phyloP scores from a whole-genome alignment of 2,329 filamentous ascomycete species.

The Neonectria neomacrospora region DNA sequence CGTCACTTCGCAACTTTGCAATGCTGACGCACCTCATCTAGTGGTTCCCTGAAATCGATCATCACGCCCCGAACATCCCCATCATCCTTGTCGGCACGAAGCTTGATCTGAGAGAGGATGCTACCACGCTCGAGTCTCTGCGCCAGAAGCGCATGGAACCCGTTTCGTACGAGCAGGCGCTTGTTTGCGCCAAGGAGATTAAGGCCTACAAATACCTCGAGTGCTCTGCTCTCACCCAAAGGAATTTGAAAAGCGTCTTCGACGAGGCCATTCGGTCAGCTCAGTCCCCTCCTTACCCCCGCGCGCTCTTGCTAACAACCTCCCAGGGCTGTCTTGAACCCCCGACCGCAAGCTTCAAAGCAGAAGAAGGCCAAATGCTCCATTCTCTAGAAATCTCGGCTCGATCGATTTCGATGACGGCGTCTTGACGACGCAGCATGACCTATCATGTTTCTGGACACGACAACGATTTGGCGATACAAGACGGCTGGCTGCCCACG shows the following conservation, averaged over 20 bases:
- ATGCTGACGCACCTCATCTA: conserved; percentile 51
- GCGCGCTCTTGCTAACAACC: conserved; percentile 43
- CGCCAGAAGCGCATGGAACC: conserved; percentile 95
- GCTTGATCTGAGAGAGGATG: conserved; percentile 93
- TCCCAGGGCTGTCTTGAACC: conserved; percentile 76
- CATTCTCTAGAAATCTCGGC: conserved; percentile 66
- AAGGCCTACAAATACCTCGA: conserved; percentile 97
- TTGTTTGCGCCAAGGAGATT: conserved; percentile 92
- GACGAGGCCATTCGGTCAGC: conserved; percentile 96
- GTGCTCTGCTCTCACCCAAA: conserved; percentile 95
- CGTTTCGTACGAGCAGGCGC: conserved; percentile 93
- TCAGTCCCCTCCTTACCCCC: neutral
- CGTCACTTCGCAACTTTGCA: neutral
- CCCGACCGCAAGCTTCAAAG: conserved; percentile 67
- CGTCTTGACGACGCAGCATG: conserved; percentile 41
- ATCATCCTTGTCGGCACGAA: conserved; percentile 98
- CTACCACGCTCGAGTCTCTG: conserved; percentile 81
- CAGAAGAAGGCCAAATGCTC: conserved; percentile 75
- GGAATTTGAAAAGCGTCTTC: conserved; percentile 98
- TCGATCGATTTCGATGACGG: conserved; percentile 36
- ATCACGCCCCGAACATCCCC: conserved; percentile 93
- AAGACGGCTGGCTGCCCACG: conserved; percentile 42
- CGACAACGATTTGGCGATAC: conserved; percentile 40
- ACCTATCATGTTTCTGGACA: conserved; percentile 40
- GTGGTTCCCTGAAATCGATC: conserved; percentile 98